Percentiles rank a stretch among this genome's conserved stretches.
Conservation (phyloP, 352 stramenopile genomes). For the Pythium chondricola region DNA sequence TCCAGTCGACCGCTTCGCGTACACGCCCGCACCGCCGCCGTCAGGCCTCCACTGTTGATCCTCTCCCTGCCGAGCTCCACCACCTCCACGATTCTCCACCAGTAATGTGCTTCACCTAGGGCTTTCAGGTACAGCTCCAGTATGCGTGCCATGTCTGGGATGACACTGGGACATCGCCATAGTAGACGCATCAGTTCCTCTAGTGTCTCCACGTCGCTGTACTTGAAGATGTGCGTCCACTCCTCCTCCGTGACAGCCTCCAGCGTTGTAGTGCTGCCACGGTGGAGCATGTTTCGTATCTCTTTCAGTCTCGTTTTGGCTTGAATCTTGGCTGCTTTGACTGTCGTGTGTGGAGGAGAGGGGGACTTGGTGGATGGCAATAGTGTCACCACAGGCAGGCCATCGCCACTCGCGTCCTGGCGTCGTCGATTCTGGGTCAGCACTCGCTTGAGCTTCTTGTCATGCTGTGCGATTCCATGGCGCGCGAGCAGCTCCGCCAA, state of each 20-base stretch:
- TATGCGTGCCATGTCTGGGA: no score
- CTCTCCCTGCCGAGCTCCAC: no score
- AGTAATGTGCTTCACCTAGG: constrained; percentile 6
- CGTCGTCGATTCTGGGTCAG: constrained; percentile 2
- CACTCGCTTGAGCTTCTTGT: constrained; percentile 5
- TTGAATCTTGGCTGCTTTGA: no score
- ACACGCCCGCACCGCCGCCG: constrained; percentile 11
- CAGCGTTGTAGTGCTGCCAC: no score
- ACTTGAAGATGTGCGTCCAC: constrained; percentile 17
- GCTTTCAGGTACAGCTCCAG: constrained; percentile 11
- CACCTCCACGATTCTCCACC: constrained; percentile 8
- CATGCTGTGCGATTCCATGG: constrained; percentile 9
- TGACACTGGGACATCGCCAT: no score
- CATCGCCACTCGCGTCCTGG: no score
- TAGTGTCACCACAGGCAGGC: no score
- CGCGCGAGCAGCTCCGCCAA: constrained; percentile 3
- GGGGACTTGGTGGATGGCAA: no score
- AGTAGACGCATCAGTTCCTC: constrained; percentile 18
- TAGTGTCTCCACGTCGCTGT: constrained; percentile 17
- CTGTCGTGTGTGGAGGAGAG: no score
- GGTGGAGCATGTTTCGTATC: no score
- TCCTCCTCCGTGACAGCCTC: constrained; percentile 3
- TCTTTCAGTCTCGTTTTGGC: no score
- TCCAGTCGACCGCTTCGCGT: constrained; percentile 7
- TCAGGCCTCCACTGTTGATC: constrained; percentile 9